Conservation (phyloP, 2,329 filamentous ascomycete genomes). For the Colletotrichum godetiae region DNA sequence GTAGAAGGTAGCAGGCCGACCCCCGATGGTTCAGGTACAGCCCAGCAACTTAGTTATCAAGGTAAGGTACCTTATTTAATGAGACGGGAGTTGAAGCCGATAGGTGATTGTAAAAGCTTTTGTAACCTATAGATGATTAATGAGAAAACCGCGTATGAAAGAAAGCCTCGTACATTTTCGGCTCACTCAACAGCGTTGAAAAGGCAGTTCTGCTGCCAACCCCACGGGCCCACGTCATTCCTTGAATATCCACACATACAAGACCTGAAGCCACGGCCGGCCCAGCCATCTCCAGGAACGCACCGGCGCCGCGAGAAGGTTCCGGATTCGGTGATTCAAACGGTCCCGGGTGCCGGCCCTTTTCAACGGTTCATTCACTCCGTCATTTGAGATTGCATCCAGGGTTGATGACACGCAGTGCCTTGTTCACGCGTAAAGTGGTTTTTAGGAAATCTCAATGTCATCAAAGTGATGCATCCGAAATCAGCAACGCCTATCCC, state of each 20-base stretch:
- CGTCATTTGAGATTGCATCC: not conserved
- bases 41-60: not conserved
- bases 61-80: too few relatives aligned
- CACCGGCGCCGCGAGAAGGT: slow-evolving; percentile 4
- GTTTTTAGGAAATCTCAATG: not conserved
- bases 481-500: too few relatives aligned
- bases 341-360: too few relatives aligned
- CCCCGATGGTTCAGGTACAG: not conserved
- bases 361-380: slow-evolving; percentile 9
- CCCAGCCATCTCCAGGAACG: slow-evolving; percentile 11
- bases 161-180: slow-evolving; percentile 16
- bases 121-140: slow-evolving; percentile 9
- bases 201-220: slow-evolving; percentile 2
- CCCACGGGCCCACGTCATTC: slow-evolving; percentile 36
- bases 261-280: not conserved
- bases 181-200: slow-evolving; percentile 11
- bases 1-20: not conserved
- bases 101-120: not conserved
- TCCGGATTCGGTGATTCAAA: slow-evolving; percentile 8
- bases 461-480: not conserved
- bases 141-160: not conserved
- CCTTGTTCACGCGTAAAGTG: not conserved
- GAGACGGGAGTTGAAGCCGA: not conserved
- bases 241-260: not conserved
- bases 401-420: not conserved